A percentile compares a stretch with the other conserved stretches of the same genome.
Conservation (phyloP, 2,329 filamentous ascomycete species). For the Aspergillus puulaauensis region DNA sequence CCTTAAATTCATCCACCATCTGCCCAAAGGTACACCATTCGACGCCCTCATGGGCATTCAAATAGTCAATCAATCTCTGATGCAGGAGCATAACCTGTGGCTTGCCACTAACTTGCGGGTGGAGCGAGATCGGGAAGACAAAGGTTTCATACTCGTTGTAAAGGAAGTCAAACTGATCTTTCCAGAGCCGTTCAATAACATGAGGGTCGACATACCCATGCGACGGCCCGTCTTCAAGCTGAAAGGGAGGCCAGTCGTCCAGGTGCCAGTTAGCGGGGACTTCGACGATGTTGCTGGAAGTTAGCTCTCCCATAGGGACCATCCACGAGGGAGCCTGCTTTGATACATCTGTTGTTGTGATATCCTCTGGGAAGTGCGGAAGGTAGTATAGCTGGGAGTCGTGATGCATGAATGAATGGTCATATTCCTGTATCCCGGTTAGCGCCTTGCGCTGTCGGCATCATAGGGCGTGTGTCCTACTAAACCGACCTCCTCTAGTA, state of each 20-base stretch:
- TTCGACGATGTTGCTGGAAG: conserved; percentile 41
- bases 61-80: conserved; percentile 53
- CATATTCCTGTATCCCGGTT: conserved; percentile 27
- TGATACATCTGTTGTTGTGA: conserved; percentile 42
- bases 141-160: conserved; percentile 61
- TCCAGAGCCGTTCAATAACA: conserved; percentile 60
- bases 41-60: conserved; percentile 23
- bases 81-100: conserved; percentile 57
- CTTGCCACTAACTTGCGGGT: conserved; percentile 5
- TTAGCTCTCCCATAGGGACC: conserved; percentile 49
- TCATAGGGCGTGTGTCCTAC: conserved; percentile 1
- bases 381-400: conserved; percentile 47
- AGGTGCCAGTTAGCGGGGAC: conserved; percentile 48
- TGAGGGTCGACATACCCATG: conserved; percentile 59
- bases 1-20: conserved; percentile 15
- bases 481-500: conserved; percentile 44
- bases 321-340: conserved; percentile 45
- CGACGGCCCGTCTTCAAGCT: conserved; percentile 48
- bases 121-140: background rate
- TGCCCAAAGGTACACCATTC: conserved; percentile 28
- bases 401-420: conserved; percentile 47
- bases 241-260: conserved; percentile 46
- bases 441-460: too few species aligned
- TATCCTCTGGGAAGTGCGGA: conserved; percentile 36
- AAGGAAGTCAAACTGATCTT: conserved; percentile 66